These are phyloP conservation scores for Pestalotiopsis sp. DNA, from an alignment of 2,329 filamentous ascomycete genomes.

Conservation along the genomic window DNA sequence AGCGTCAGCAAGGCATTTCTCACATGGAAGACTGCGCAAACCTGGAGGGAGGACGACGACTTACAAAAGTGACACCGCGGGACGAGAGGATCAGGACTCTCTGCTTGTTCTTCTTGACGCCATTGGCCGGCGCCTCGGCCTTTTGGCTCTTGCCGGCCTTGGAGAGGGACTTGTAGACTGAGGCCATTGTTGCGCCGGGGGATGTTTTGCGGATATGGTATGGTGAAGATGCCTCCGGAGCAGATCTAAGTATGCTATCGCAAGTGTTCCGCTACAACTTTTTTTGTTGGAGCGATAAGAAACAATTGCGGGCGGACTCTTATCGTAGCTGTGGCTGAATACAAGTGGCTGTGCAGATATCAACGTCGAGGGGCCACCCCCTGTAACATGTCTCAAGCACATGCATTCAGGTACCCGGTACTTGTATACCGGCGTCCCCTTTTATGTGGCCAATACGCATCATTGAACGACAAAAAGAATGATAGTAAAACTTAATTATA, in stretches of 20 bases:
- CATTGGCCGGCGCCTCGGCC: conserved; percentile 50
- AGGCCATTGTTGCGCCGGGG: conserved; percentile 56
- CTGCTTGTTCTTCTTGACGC: conserved; percentile 66
- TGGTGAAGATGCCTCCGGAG: neutral
- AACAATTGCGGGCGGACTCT: neutral
- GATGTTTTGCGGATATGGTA: conserved; percentile 7
- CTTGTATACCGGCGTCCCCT: too few relatives aligned
- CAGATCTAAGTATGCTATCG: neutral
- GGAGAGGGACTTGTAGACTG: conserved; percentile 75
- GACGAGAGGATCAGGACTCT: conserved; percentile 90
- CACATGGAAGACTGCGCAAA: neutral
- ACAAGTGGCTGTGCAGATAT: neutral
- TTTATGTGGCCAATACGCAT: too few relatives aligned
- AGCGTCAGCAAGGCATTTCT: conserved; percentile 4
- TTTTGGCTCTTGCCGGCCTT: conserved; percentile 57
- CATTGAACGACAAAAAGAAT: too few relatives aligned
- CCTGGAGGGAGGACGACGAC: neutral
- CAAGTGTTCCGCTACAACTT: neutral
- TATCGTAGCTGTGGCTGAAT: neutral
- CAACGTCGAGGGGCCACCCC: neutral
- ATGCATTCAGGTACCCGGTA: too few relatives aligned
- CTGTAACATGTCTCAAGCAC: neutral
- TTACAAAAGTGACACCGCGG: conserved; percentile 87
- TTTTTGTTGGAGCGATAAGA: neutral
- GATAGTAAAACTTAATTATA: too few relatives aligned